These are phyloP conservation scores for Melianthus villosus DNA, from an alignment of 441 rosid species.

Conservation along the genomic window DNA sequence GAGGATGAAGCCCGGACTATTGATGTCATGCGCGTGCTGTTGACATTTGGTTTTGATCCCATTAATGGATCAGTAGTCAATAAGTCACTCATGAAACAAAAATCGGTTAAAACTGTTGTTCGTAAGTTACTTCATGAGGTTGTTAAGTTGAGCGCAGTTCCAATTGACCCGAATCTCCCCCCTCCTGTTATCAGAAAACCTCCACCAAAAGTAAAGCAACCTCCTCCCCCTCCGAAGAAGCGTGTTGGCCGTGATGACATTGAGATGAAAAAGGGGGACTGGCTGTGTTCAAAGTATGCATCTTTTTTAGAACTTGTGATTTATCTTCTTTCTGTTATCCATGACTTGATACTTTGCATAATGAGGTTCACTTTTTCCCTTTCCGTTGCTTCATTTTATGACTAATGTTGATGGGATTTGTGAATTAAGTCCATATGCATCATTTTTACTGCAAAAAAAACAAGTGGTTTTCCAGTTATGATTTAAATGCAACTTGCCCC, in stretches of 20 bases:
- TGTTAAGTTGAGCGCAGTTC: constrained; percentile 75
- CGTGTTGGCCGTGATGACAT: constrained; percentile 89
- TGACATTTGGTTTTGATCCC: constrained; percentile 60
- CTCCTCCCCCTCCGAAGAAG: constrained; percentile 77
- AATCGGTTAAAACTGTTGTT: constrained; percentile 55
- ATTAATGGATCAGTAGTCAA: constrained; percentile 34
- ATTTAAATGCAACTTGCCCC: no score
- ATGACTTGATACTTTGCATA: no score
- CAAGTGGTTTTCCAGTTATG: no score
- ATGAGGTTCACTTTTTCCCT: no score
- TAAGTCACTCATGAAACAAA: constrained; percentile 46
- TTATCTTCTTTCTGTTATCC: no score
- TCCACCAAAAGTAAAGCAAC: constrained; percentile 89
- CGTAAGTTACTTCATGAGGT: constrained; percentile 74
- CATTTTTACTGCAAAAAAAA: no score
- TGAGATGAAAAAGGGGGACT: constrained; percentile 95
- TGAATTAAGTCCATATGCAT: no score
- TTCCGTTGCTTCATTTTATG: no score
- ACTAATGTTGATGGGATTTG: no score
- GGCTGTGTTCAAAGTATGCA: constrained; percentile 91
- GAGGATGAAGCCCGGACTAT: constrained; percentile 84
- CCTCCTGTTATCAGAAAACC: constrained; percentile 72
- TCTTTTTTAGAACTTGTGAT: no score
- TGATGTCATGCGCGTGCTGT: constrained; percentile 67
- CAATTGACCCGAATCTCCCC: constrained; percentile 84